Conservation (phyloP, 2,329 filamentous ascomycete species). For the Plenodomus tracheiphilus region DNA sequence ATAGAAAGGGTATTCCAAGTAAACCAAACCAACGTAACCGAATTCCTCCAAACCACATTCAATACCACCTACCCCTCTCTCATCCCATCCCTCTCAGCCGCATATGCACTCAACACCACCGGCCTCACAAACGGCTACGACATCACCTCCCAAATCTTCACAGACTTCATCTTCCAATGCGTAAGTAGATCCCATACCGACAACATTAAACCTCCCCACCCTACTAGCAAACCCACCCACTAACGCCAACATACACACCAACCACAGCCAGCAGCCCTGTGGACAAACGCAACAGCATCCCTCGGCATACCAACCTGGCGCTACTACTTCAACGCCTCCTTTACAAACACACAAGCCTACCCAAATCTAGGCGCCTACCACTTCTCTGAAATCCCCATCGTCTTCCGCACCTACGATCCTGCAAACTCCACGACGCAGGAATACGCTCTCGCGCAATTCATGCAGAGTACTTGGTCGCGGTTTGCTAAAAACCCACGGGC, state of each 20-base stretch:
- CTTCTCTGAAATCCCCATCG: constrained; percentile 24
- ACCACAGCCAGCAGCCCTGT: constrained; percentile 17
- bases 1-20: constrained; percentile 19
- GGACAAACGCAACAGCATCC: constrained; percentile 26
- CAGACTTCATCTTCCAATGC: constrained; percentile 24
- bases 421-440: constrained; percentile 24
- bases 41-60: constrained; percentile 21
- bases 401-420: constrained; percentile 25
- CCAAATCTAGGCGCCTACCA: constrained; percentile 24
- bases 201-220: background rate
- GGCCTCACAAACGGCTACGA: constrained; percentile 21
- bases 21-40: constrained; percentile 17
- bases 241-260: background rate
- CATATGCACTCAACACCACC: constrained; percentile 23
- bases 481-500: constrained; percentile 32
- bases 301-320: constrained; percentile 30
- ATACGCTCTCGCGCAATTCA: constrained; percentile 18
- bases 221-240: too few species aligned
- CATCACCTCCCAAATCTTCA: constrained; percentile 18
- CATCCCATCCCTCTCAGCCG: constrained; percentile 17
- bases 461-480: constrained; percentile 29
- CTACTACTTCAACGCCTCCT: constrained; percentile 37
- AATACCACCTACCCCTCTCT: constrained; percentile 9
- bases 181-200: background rate
- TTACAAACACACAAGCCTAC: constrained; percentile 23